Conservation (phyloP, 2,329 filamentous ascomycete genomes). For the Fusarium sambucinum region DNA sequence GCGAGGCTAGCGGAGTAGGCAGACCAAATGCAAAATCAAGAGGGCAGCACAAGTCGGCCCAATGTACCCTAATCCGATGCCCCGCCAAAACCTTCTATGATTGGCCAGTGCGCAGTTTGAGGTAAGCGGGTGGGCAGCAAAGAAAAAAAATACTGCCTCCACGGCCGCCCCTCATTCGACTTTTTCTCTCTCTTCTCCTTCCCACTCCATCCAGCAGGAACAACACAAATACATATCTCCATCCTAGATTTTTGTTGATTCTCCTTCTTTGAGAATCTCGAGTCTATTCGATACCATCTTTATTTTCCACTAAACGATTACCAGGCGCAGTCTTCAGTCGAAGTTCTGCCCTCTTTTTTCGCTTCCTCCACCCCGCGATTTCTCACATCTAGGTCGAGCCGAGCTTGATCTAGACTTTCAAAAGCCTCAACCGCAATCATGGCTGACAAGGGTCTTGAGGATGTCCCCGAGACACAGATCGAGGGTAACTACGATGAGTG, state of each 20-base stretch:
- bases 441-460: constrained; percentile 99
- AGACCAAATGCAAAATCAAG: constrained; percentile 8
- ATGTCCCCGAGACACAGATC: constrained; percentile 97
- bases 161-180: constrained; percentile 55
- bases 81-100: constrained; percentile 40
- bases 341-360: constrained; percentile 55
- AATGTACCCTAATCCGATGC: constrained; percentile 47
- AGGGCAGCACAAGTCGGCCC: constrained; percentile 21
- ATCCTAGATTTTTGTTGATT: constrained; percentile 59
- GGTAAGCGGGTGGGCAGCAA: constrained; percentile 49
- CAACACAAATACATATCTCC: constrained; percentile 50
- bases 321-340: constrained; percentile 53
- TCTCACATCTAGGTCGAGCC: constrained; percentile 76
- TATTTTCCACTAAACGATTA: constrained; percentile 42
- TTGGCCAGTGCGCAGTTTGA: constrained; percentile 45
- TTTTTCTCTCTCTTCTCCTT: constrained; percentile 54
- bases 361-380: constrained; percentile 53
- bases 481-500: constrained; percentile 99
- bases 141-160: constrained; percentile 55
- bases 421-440: constrained; percentile 82
- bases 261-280: constrained; percentile 61
- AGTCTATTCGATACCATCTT: constrained; percentile 59
- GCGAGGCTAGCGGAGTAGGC: neutral
- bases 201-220: constrained; percentile 49
- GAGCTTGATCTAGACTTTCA: constrained; percentile 78